Conservation (phyloP, 1,284 basidiomycete genomes). For the Coniophora puteana region DNA sequence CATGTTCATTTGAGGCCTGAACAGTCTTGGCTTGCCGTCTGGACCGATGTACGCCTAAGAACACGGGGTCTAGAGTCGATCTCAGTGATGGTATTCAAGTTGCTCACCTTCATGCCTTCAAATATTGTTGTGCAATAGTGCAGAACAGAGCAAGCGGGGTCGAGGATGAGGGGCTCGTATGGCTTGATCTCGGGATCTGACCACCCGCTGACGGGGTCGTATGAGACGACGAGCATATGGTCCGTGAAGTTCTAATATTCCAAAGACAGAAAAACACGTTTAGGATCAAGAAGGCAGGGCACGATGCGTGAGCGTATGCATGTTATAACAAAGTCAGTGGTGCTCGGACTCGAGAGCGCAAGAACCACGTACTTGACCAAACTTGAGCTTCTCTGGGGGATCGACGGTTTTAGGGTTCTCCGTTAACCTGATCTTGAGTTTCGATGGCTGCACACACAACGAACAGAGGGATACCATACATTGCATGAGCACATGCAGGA, state of each 20-base stretch:
- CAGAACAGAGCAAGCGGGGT: conserved; percentile 72
- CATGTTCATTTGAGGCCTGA: conserved; percentile 84
- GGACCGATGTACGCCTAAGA: conserved; percentile 73
- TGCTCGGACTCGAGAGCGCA: too few relatives aligned
- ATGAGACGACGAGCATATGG: conserved; percentile 77
- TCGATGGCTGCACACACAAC: conserved; percentile 40
- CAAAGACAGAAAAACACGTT: not conserved
- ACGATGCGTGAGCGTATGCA: too few relatives aligned
- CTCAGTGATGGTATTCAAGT: not conserved
- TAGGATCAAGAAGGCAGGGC: conserved; percentile 27
- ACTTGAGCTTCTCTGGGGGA: conserved; percentile 30
- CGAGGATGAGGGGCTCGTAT: conserved; percentile 65
- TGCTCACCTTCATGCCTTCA: conserved; percentile 80
- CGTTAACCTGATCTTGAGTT: conserved; percentile 34
- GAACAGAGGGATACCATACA: too few relatives aligned
- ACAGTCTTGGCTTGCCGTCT: conserved; percentile 63
- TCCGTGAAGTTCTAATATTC: conserved; percentile 50
- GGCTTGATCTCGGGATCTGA: conserved; percentile 78
- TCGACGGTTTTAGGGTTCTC: conserved; percentile 34
- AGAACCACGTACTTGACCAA: conserved; percentile 32
- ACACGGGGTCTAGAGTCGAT: not conserved
- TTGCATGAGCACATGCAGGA: too few relatives aligned
- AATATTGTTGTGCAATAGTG: conserved; percentile 80
- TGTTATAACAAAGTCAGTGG: not conserved
- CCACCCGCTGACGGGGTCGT: conserved; percentile 71